phyloP scores from a whole-genome alignment of 176 grass and related monocot genomes.

The Eremochloa ophiuroides region DNA sequence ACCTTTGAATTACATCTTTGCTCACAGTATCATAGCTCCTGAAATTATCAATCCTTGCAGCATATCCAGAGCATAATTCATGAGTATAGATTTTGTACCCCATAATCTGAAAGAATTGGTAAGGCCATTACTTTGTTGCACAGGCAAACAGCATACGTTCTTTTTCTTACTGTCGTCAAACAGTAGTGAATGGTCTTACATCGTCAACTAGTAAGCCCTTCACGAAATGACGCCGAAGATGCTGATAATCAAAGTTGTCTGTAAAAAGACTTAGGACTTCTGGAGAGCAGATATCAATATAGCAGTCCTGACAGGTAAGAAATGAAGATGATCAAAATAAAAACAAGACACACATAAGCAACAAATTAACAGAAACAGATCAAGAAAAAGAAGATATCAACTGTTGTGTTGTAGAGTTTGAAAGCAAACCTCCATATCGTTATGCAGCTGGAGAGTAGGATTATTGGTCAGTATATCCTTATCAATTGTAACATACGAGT shows the following conservation, averaged over 20 bases:
- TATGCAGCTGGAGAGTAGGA: slow-evolving; percentile 69
- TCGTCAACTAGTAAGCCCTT: slow-evolving; percentile 96
- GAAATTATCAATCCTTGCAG: slow-evolving; percentile 88
- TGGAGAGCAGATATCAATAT: slow-evolving; percentile 96
- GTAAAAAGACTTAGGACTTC: slow-evolving; percentile 93
- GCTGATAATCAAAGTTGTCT: slow-evolving; percentile 97
- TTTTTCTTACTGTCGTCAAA: slow-evolving; percentile 1
- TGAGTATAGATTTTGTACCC: slow-evolving; percentile 96
- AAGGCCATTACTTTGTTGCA: background rate
- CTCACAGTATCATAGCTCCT: slow-evolving; percentile 90
- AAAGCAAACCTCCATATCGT: slow-evolving; percentile 79
- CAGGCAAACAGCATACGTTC: slow-evolving; percentile 1
- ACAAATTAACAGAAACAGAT: background rate
- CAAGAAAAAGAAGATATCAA: background rate
- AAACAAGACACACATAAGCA: background rate
- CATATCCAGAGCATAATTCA: slow-evolving; percentile 84
- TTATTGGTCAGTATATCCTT: slow-evolving; percentile 72
- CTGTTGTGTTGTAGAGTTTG: slow-evolving; percentile 6
- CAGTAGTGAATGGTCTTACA: slow-evolving; percentile 38
- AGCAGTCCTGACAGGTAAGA: slow-evolving; percentile 72
- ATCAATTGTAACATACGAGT: slow-evolving; percentile 57
- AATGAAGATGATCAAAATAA: background rate
- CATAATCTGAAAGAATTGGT: slow-evolving; percentile 74
- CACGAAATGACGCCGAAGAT: slow-evolving; percentile 97
- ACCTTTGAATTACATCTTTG: slow-evolving; percentile 93